Conservation (phyloP, 2,329 filamentous ascomycete genomes). For the Aspergillus sp. region DNA sequence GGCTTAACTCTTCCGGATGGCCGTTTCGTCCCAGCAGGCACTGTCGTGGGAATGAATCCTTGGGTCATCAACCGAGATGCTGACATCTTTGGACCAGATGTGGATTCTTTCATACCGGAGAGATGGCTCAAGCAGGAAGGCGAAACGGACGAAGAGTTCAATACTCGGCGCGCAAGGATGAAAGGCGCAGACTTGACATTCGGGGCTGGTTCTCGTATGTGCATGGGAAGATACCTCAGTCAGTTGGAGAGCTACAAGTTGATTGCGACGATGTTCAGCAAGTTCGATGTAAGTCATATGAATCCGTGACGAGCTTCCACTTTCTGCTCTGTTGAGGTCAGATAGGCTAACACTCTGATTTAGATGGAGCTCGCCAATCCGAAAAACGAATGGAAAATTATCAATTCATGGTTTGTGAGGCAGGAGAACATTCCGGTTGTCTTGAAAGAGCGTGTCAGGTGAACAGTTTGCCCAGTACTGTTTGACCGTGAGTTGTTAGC, state of each 20-base stretch:
- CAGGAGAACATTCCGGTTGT: slow-evolving; percentile 17
- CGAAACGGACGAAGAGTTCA: slow-evolving; percentile 8
- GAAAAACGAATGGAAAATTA: slow-evolving; percentile 33
- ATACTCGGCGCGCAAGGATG: slow-evolving; percentile 14
- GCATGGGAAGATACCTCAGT: slow-evolving; percentile 2
- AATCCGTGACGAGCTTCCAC: neutral
- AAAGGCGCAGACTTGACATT: slow-evolving; percentile 15
- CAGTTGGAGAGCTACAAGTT: slow-evolving; percentile 17
- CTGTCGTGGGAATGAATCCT: slow-evolving; percentile 54
- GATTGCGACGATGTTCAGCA: slow-evolving; percentile 30
- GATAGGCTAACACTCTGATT: neutral
- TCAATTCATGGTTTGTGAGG: slow-evolving; percentile 39
- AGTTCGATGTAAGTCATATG: slow-evolving; percentile 36
- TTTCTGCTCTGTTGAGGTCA: neutral
- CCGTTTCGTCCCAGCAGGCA: slow-evolving; percentile 18
- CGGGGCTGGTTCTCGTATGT: slow-evolving; percentile 9
- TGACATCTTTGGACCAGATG: slow-evolving; percentile 65
- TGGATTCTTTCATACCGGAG: slow-evolving; percentile 47
- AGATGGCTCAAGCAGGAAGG: slow-evolving; percentile 20
- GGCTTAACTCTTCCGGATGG: slow-evolving; percentile 12
- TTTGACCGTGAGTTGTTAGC: too few relatives aligned
- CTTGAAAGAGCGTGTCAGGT: neutral
- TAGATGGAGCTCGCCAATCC: slow-evolving; percentile 33
- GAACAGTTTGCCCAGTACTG: slow-evolving; percentile 1
- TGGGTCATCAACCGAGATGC: slow-evolving; percentile 68